These are phyloP conservation scores for Aureobasidium sp. DNA, from an alignment of 2,329 filamentous ascomycete species.

Conservation along the genomic window DNA sequence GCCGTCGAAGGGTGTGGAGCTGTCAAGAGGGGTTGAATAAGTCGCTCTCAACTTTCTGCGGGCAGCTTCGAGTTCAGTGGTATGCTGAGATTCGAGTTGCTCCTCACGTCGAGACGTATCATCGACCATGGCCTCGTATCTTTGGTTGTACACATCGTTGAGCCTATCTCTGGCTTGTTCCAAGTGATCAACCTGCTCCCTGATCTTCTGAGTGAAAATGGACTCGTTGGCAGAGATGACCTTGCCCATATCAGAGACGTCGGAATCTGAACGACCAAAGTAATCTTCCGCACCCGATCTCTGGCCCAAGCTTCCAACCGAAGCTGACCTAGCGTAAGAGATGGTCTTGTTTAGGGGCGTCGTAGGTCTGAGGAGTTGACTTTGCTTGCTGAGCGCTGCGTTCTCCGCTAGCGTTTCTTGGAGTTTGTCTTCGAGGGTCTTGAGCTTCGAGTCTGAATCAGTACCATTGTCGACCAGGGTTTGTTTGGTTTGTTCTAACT, in stretches of 20 bases:
- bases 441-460: conserved; percentile 11
- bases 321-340: neutral
- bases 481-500: conserved; percentile 13
- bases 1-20: neutral
- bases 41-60: conserved; percentile 23
- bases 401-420: conserved; percentile 13
- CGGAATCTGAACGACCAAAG: conserved; percentile 18
- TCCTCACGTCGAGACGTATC: conserved; percentile 25
- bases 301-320: neutral
- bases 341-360: conserved; percentile 5
- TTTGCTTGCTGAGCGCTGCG: neutral
- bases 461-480: conserved; percentile 5
- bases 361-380: neutral
- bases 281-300: neutral
- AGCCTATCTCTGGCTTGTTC: conserved; percentile 28
- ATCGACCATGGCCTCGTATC: conserved; percentile 23
- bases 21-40: conserved; percentile 14
- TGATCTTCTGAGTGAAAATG: conserved; percentile 27
- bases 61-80: conserved; percentile 25
- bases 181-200: conserved; percentile 27
- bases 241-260: conserved; percentile 26
- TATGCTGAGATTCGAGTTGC: conserved; percentile 22
- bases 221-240: conserved; percentile 28
- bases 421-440: neutral
- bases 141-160: conserved; percentile 25